Percentiles rank a stretch among this genome's conserved stretches.
Conservation (phyloP, 352 stramenopile species). For the Globisporangium nunn region DNA sequence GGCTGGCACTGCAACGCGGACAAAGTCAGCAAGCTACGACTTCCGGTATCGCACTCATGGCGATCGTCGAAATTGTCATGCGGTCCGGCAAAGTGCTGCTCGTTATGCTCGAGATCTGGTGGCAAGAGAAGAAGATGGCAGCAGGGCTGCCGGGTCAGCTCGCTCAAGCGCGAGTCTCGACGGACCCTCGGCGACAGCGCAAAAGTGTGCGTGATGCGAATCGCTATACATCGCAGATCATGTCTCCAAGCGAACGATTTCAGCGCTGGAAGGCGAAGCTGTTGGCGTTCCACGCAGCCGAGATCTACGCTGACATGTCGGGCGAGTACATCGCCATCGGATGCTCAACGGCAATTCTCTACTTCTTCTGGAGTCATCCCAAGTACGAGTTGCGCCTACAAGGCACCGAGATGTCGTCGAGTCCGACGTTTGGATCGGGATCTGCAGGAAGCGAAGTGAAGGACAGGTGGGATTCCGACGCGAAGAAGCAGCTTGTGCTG, state of each 20-base stretch:
- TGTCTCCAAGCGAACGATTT: too few species aligned
- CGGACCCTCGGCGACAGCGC: too few species aligned
- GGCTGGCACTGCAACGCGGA: conserved; percentile 23
- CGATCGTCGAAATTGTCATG: conserved; percentile 20
- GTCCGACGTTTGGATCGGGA: too few species aligned
- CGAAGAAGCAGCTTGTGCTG: too few species aligned
- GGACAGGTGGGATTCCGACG: too few species aligned
- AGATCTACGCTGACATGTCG: conserved; percentile 25
- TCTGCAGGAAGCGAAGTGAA: too few species aligned
- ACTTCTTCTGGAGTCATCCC: conserved; percentile 22
- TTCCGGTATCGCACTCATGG: conserved; percentile 17
- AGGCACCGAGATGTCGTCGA: too few species aligned
- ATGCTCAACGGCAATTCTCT: conserved; percentile 20
- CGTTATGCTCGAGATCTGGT: conserved; percentile 10
- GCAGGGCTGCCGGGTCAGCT: too few species aligned
- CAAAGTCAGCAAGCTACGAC: conserved; percentile 17
- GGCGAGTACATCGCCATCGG: conserved; percentile 43
- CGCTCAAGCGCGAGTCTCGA: too few species aligned
- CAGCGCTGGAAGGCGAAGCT: neutral
- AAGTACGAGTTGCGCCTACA: conserved; percentile 16
- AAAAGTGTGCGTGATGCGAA: too few species aligned
- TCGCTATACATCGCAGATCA: too few species aligned
- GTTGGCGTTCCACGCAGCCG: conserved; percentile 1
- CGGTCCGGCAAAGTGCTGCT: conserved; percentile 5
- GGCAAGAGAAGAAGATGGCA: too few species aligned